Percentiles rank a stretch among this genome's conserved stretches.
Conservation (phyloP, 2,329 filamentous ascomycete genomes). For the Alternaria tenuissima region DNA sequence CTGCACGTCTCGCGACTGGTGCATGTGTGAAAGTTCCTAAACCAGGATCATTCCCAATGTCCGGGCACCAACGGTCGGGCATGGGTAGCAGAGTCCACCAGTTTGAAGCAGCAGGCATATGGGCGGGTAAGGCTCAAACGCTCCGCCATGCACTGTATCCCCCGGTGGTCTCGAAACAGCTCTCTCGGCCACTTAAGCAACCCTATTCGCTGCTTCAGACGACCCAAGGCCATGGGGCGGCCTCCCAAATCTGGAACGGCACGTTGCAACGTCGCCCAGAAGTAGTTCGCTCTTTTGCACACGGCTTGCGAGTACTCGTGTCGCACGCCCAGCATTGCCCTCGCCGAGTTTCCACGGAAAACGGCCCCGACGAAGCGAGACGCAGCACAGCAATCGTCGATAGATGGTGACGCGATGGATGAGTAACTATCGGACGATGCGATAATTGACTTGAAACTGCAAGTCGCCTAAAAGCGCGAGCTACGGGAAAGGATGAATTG, state of each 20-base stretch:
- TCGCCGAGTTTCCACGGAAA: conserved; percentile 15
- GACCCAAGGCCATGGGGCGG: conserved; percentile 22
- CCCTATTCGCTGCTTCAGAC: conserved; percentile 21
- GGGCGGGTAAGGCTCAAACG: conserved; percentile 22
- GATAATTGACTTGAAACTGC: conserved; percentile 30
- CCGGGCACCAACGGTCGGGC: conserved; percentile 28
- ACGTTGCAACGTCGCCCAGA: conserved; percentile 38
- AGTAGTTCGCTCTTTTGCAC: conserved; percentile 21
- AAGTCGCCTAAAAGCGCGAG: conserved; percentile 19
- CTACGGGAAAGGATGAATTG: conserved; percentile 16
- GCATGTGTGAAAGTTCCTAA: conserved; percentile 14
- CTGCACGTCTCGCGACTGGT: conserved; percentile 20
- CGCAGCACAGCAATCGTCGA: conserved; percentile 10
- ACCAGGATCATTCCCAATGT: conserved; percentile 12
- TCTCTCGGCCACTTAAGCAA: conserved; percentile 4
- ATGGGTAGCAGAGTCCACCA: conserved; percentile 1
- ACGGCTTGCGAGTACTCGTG: conserved; percentile 14
- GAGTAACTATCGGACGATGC: conserved; percentile 27
- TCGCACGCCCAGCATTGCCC: conserved; percentile 18
- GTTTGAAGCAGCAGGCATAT: conserved; percentile 13
- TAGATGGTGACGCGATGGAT: conserved; percentile 7
- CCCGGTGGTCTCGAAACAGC: conserved; percentile 15
- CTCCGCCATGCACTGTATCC: conserved; percentile 40
- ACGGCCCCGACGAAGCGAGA: conserved; percentile 17
- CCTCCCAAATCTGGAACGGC: conserved; percentile 25